These are phyloP conservation scores for Hypoxylon rickii DNA, from an alignment of 495 filamentous ascomycete species.

Conservation along the genomic window DNA sequence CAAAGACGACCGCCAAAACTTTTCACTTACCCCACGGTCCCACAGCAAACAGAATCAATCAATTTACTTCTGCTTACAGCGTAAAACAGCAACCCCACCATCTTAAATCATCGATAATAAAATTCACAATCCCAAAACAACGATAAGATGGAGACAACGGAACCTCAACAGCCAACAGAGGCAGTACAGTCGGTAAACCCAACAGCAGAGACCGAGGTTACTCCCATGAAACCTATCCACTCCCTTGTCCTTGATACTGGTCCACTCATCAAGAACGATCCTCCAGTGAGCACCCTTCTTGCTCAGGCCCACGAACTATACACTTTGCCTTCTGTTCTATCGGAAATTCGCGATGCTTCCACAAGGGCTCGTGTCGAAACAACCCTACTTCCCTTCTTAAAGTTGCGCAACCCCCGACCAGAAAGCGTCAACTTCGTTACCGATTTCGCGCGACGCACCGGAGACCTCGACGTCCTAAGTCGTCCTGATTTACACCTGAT, in stretches of 20 bases:
- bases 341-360: conserved; percentile 86
- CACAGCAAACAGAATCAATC: too few relatives aligned
- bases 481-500: conserved; percentile 85
- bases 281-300: conserved; percentile 76
- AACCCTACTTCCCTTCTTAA: conserved; percentile 81
- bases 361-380: conserved; percentile 80
- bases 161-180: conserved; percentile 11
- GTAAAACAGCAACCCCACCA: conserved; percentile 31
- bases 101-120: too few relatives aligned
- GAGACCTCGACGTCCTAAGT: conserved; percentile 85
- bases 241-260: conserved; percentile 89
- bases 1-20: conserved; percentile 32
- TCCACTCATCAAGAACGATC: conserved; percentile 88
- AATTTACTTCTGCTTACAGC: too few relatives aligned
- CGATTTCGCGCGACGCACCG: conserved; percentile 86
- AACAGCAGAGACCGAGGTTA: conserved; percentile 8
- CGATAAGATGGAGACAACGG: conserved; percentile 27
- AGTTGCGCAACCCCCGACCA: conserved; percentile 70
- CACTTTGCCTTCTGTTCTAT: conserved; percentile 84
- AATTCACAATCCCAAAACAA: neutral
- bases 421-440: conserved; percentile 78
- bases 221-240: conserved; percentile 66
- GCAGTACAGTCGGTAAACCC: neutral
- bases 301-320: conserved; percentile 75
- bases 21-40: conserved; percentile 33